Evolutionary conservation across 345 rosid species (phyloP).

Genomic region (Litchi chinensis): DNA sequence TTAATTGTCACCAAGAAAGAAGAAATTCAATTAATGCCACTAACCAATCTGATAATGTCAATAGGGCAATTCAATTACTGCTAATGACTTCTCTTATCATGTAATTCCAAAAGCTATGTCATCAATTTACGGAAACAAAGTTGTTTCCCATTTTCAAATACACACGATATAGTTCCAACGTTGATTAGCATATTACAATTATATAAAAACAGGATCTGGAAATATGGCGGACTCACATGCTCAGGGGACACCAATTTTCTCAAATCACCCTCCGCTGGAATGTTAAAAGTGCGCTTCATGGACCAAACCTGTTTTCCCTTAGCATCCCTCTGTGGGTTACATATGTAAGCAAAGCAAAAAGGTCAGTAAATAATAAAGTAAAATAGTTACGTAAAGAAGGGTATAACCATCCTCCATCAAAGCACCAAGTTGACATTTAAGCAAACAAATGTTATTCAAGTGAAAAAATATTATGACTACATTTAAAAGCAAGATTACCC

Average conservation of each 20-base stretch:
- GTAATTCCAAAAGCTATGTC: background rate
- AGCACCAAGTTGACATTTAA: constrained; percentile 10
- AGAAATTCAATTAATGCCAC: background rate
- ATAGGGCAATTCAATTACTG: background rate
- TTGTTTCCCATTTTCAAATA: background rate
- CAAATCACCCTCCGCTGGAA: constrained; percentile 83
- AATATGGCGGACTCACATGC: constrained; percentile 62
- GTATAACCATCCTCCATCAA: background rate
- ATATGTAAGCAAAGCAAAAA: constrained; percentile 28
- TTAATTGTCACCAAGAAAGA: background rate
- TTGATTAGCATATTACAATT: background rate
- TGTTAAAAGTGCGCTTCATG: constrained; percentile 60
- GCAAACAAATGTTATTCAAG: constrained; percentile 1
- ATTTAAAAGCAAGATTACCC: constrained; percentile 45
- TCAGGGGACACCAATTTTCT: constrained; percentile 82
- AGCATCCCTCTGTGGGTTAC: constrained; percentile 62
- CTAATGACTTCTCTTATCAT: background rate
- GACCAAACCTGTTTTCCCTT: constrained; percentile 69
- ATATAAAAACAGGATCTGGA: constrained; percentile 13
- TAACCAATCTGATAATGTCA: background rate
- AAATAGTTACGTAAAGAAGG: constrained; percentile 6
- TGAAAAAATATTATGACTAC: background rate
- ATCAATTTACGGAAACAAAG: background rate
- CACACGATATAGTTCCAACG: background rate
- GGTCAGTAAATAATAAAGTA: constrained; percentile 19